Evolutionary conservation across 805 yeast genomes (phyloP).

Genomic region (Cyberlindnera nakhonratchasimensis): DNA sequence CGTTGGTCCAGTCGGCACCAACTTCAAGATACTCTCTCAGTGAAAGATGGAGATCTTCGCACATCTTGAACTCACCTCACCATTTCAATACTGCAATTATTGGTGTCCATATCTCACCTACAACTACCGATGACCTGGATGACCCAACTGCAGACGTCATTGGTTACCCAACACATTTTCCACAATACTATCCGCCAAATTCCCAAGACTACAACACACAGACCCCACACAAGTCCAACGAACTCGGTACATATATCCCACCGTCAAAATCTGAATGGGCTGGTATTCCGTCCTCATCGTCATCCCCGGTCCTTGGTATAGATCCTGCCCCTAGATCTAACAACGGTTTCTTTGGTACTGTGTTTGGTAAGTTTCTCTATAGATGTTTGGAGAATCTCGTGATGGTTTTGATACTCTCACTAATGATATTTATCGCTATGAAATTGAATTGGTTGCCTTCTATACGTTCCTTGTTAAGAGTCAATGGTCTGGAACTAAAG

Average conservation of each 20-base stretch:
- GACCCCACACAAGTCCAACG: slow-evolving; percentile 15
- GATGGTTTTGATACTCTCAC: slow-evolving; percentile 30
- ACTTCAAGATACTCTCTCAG: slow-evolving; percentile 51
- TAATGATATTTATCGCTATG: slow-evolving; percentile 28
- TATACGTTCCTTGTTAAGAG: slow-evolving; percentile 29
- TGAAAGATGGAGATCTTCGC: slow-evolving; percentile 41
- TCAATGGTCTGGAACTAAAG: slow-evolving; percentile 31
- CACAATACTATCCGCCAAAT: slow-evolving; percentile 16
- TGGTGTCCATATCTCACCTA: slow-evolving; percentile 44
- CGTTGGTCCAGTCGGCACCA: slow-evolving; percentile 78
- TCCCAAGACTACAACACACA: slow-evolving; percentile 13
- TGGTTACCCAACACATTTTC: slow-evolving; percentile 24
- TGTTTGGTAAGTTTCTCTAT: slow-evolving; percentile 30
- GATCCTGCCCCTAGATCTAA: slow-evolving; percentile 24
- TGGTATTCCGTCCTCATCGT: slow-evolving; percentile 20
- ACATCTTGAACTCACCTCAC: slow-evolving; percentile 35
- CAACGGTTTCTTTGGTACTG: slow-evolving; percentile 21
- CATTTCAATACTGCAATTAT: slow-evolving; percentile 40
- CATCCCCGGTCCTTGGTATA: slow-evolving; percentile 21
- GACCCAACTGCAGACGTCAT: slow-evolving; percentile 15
- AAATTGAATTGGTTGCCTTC: slow-evolving; percentile 33
- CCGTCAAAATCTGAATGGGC: slow-evolving; percentile 20
- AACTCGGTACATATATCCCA: slow-evolving; percentile 12
- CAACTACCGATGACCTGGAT: slow-evolving; percentile 7
- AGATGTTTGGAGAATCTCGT: slow-evolving; percentile 39